A percentile compares a stretch with the other conserved stretches of the same genome.
phyloP scores from a whole-genome alignment of 805 yeast species.

The Huiozyma sinensis region DNA sequence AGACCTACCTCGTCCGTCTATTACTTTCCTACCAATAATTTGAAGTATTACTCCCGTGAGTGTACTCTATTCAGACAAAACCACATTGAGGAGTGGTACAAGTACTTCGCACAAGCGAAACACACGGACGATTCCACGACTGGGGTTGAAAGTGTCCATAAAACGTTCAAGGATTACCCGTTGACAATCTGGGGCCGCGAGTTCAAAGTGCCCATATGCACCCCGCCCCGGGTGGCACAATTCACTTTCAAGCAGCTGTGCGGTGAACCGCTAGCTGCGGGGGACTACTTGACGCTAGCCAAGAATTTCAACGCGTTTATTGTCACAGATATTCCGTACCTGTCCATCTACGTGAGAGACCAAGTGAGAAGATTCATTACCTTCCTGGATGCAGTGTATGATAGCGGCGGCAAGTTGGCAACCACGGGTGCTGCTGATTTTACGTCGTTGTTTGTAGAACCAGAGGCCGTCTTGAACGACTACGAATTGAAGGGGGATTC shows the following conservation, averaged over 20 bases:
- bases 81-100: slow-evolving; percentile 72
- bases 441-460: slow-evolving; percentile 75
- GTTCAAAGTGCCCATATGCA: slow-evolving; percentile 60
- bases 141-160: slow-evolving; percentile 10
- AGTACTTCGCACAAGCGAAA: slow-evolving; percentile 53
- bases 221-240: slow-evolving; percentile 77
- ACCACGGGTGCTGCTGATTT: slow-evolving; percentile 85
- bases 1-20: slow-evolving; percentile 75
- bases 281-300: slow-evolving; percentile 84
- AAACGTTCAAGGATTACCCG: slow-evolving; percentile 16
- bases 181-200: slow-evolving; percentile 83
- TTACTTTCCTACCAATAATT: slow-evolving; percentile 58
- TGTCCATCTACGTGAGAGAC: slow-evolving; percentile 71
- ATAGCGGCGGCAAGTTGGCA: slow-evolving; percentile 76
- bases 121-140: slow-evolving; percentile 16
- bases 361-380: slow-evolving; percentile 86
- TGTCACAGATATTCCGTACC: slow-evolving; percentile 85
- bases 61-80: slow-evolving; percentile 40
- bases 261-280: slow-evolving; percentile 82
- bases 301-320: slow-evolving; percentile 63
- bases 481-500: slow-evolving; percentile 22
- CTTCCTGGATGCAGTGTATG: slow-evolving; percentile 91
- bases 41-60: slow-evolving; percentile 40
- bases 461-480: slow-evolving; percentile 40
- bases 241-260: slow-evolving; percentile 81